Percentiles rank a stretch among this genome's conserved stretches.
Conservation (phyloP, 371 early-diverging fungal genomes). For the Lichtheimia hyalospora region DNA sequence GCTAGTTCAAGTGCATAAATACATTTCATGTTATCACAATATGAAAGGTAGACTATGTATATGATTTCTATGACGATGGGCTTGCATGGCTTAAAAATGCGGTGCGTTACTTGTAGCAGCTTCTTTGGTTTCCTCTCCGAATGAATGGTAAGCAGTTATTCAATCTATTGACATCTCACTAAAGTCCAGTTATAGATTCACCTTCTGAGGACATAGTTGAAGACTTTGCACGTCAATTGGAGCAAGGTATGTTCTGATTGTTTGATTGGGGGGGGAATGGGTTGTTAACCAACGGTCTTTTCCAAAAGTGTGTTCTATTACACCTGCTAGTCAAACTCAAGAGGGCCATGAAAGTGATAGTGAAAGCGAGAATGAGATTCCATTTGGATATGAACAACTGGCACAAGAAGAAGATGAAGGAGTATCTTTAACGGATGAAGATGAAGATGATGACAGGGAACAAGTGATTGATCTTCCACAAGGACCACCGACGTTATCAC, state of each 20-base stretch:
- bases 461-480: not conserved
- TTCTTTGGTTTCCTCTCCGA: too few relatives aligned
- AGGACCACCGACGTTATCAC: conserved; percentile 16
- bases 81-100: too few relatives aligned
- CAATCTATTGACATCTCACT: too few relatives aligned
- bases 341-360: conserved; percentile 8
- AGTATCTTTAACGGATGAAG: conserved; percentile 17
- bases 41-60: too few relatives aligned
- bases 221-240: conserved; percentile 39
- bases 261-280: too few relatives aligned
- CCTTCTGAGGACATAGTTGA: conserved; percentile 25
- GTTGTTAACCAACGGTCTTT: not conserved
- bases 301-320: conserved; percentile 4
- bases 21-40: too few relatives aligned
- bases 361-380: conserved; percentile 11
- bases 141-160: too few relatives aligned
- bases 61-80: too few relatives aligned
- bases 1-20: too few relatives aligned
- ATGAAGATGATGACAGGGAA: conserved; percentile 15
- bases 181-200: not conserved
- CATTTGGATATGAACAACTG: conserved; percentile 28
- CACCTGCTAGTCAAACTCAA: too few relatives aligned
- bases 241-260: conserved; percentile 17
- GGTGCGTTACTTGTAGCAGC: too few relatives aligned
- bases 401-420: conserved; percentile 34